phyloP scores from a whole-genome alignment of 805 yeast species.

The Dipodascopsis uninucleata region DNA sequence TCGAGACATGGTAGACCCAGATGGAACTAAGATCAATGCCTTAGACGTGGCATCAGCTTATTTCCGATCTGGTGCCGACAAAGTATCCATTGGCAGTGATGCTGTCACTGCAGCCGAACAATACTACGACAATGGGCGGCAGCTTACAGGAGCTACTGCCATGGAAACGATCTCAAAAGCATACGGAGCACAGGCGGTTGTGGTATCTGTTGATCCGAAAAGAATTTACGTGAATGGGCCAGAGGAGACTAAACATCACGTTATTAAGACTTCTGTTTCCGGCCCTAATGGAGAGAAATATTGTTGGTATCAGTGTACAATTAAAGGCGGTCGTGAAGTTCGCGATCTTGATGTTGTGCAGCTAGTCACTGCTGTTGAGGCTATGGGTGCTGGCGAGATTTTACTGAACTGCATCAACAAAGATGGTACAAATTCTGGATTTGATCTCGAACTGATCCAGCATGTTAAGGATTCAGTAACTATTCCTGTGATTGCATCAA shows the following conservation, averaged over 20 bases:
- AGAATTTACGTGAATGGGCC: conserved; percentile 72
- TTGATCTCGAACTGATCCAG: conserved; percentile 76
- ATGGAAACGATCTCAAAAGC: conserved; percentile 89
- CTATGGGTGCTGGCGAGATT: conserved; percentile 94
- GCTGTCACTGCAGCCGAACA: conserved; percentile 89
- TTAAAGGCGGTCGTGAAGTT: conserved; percentile 92
- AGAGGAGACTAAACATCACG: conserved; percentile 54
- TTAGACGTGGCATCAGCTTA: conserved; percentile 86
- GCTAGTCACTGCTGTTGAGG: conserved; percentile 82
- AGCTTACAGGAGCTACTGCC: conserved; percentile 72
- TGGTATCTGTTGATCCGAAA: conserved; percentile 96
- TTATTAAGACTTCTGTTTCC: conserved; percentile 57
- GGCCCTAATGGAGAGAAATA: conserved; percentile 89
- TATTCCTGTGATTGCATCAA: conserved; percentile 94
- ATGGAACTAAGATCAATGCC: conserved; percentile 75
- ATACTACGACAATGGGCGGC: conserved; percentile 56
- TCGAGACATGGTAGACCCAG: conserved; percentile 82
- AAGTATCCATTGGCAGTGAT: conserved; percentile 96
- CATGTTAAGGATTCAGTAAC: conserved; percentile 72
- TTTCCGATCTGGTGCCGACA: conserved; percentile 96
- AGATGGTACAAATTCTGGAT: conserved; percentile 95
- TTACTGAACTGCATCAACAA: conserved; percentile 91
- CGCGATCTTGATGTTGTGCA: conserved; percentile 90
- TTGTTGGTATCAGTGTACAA: conserved; percentile 93
- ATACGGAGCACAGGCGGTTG: conserved; percentile 96